These are phyloP conservation scores for Xerocomellus amylosporus DNA, from an alignment of 768 basidiomycete species.

Conservation along the genomic window DNA sequence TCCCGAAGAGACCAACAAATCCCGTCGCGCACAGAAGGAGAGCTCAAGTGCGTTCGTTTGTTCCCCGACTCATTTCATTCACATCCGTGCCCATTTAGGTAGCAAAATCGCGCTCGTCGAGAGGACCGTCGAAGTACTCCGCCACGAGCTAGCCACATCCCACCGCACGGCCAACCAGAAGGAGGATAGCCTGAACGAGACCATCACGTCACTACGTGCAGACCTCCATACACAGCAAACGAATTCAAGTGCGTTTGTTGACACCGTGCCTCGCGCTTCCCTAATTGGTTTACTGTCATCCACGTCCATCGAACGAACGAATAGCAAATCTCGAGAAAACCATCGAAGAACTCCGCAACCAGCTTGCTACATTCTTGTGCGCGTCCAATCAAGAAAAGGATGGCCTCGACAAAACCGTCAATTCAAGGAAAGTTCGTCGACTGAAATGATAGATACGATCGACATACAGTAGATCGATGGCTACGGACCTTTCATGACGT, in stretches of 20 bases:
- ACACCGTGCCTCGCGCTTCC: no score
- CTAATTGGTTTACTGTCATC: not conserved
- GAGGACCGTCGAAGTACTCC: not conserved
- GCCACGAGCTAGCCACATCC: no score
- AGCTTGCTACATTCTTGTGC: no score
- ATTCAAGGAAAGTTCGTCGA: not conserved
- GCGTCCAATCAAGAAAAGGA: no score
- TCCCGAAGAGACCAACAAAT: no score
- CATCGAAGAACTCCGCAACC: not conserved
- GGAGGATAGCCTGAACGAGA: not conserved
- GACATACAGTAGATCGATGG: not conserved
- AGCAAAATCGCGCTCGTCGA: no score
- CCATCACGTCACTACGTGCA: not conserved
- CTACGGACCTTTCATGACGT: not conserved
- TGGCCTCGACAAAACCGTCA: no score
- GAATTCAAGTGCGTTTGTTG: not conserved
- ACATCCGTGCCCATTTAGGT: not conserved
- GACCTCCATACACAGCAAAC: not conserved
- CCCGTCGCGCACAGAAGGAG: not conserved
- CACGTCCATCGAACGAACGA: not conserved
- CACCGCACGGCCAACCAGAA: not conserved
- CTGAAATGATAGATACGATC: not conserved
- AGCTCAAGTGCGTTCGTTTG: not conserved
- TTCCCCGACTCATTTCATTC: no score
- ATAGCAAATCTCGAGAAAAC: not conserved